These are phyloP conservation scores for Macadamia integrifolia DNA, from an alignment of 164 flowering plant species.

Conservation along the genomic window DNA sequence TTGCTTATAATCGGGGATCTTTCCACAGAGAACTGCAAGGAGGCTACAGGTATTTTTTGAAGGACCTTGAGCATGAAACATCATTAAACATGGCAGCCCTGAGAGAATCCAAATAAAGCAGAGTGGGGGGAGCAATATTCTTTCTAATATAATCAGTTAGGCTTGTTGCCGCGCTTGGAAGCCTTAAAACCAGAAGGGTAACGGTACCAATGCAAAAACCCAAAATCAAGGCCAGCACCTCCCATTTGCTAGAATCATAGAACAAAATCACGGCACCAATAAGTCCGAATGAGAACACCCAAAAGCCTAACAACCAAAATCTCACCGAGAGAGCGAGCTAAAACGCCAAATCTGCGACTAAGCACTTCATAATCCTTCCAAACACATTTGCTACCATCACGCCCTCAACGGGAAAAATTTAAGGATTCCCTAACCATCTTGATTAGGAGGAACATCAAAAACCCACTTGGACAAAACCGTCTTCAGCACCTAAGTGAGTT, in stretches of 20 bases:
- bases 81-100: constrained; percentile 23
- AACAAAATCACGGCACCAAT: background rate
- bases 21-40: constrained; percentile 52
- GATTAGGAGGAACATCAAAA: background rate
- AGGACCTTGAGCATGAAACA: constrained; percentile 58
- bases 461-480: background rate
- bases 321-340: background rate
- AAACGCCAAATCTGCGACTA: constrained; percentile 1
- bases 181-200: constrained; percentile 8
- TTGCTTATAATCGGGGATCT: constrained; percentile 21
- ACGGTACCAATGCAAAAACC: background rate
- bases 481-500: background rate
- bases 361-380: background rate
- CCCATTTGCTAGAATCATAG: background rate
- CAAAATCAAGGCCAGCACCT: background rate
- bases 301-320: background rate
- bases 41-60: constrained; percentile 49
- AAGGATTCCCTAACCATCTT: background rate
- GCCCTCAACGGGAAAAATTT: background rate
- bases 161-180: background rate
- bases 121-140: too few relatives aligned
- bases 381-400: background rate
- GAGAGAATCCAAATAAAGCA: constrained; percentile 1
- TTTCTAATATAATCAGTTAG: too few relatives aligned
- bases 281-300: background rate